Evolutionary conservation across 495 filamentous ascomycete genomes (phyloP).

Genomic region (Aspergillus panamensis): DNA sequence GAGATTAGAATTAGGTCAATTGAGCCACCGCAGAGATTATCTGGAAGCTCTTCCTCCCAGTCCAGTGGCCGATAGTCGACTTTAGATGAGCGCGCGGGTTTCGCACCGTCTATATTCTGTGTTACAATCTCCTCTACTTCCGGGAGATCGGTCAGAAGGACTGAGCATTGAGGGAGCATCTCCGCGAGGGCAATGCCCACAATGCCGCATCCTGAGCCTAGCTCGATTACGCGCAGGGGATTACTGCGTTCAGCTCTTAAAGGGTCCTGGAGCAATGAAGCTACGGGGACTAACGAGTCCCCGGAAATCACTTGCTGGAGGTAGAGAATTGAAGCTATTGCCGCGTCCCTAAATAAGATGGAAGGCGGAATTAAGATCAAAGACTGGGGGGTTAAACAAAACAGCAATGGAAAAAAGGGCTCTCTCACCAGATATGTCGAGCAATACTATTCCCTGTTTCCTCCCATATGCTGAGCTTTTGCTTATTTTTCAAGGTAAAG

Average conservation of each 20-base stretch:
- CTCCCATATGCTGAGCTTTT: conserved; percentile 61
- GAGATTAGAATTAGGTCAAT: conserved; percentile 78
- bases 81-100: conserved; percentile 32
- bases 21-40: conserved; percentile 29
- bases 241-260: conserved; percentile 25
- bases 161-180: conserved; percentile 48
- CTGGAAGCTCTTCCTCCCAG: conserved; percentile 60
- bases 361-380: conserved; percentile 15
- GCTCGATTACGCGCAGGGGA: conserved; percentile 61
- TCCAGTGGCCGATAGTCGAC: conserved; percentile 63
- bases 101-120: conserved; percentile 50
- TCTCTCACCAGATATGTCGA: conserved; percentile 80
- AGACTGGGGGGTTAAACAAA: conserved; percentile 8
- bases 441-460: conserved; percentile 95
- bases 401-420: background rate
- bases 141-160: conserved; percentile 78
- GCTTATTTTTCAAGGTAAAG: conserved; percentile 32
- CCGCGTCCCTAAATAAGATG: conserved; percentile 78
- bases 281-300: conserved; percentile 9
- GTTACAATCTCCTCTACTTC: conserved; percentile 66
- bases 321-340: conserved; percentile 52
- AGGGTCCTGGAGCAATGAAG: conserved; percentile 27
- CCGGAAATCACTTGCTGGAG: conserved; percentile 28
- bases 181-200: conserved; percentile 73
- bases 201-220: conserved; percentile 82